A percentile compares a stretch with the other conserved stretches of the same genome.
Conservation (phyloP, 2,329 filamentous ascomycete species). For the Scorias spongiosa region DNA sequence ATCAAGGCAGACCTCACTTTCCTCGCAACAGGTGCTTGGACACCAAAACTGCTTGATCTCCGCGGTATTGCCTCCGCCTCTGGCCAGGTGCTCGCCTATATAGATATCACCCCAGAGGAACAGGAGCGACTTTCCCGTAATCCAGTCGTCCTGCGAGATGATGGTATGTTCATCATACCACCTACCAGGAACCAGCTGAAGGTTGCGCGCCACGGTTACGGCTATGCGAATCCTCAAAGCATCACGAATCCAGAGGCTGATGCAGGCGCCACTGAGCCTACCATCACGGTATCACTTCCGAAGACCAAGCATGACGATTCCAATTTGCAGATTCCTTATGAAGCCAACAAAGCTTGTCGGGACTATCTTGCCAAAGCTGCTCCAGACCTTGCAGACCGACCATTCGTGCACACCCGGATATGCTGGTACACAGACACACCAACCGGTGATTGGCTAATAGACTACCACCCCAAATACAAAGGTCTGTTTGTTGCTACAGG, state of each 20-base stretch:
- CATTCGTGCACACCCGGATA: constrained; percentile 32
- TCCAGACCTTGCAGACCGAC: constrained; percentile 22
- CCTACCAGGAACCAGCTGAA: constrained; percentile 36
- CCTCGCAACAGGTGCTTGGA: constrained; percentile 80
- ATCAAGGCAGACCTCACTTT: constrained; percentile 57
- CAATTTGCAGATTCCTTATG: constrained; percentile 34
- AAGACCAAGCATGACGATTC: constrained; percentile 32
- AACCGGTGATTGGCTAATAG: constrained; percentile 40
- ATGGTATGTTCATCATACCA: constrained; percentile 61
- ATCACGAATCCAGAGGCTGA: constrained; percentile 32
- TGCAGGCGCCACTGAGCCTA: constrained; percentile 6
- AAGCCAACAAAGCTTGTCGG: constrained; percentile 48
- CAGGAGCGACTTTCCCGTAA: constrained; percentile 47
- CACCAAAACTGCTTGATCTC: constrained; percentile 60
- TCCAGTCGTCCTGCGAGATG: constrained; percentile 60
- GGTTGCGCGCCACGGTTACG: constrained; percentile 35
- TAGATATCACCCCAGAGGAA: constrained; percentile 58
- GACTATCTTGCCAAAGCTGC: constrained; percentile 37
- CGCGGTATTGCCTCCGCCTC: constrained; percentile 63
- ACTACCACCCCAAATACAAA: constrained; percentile 34
- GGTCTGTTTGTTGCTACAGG: constrained; percentile 45
- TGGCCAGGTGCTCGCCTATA: constrained; percentile 66
- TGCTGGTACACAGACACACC: constrained; percentile 45
- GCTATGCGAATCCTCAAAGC: constrained; percentile 31
- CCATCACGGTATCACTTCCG: constrained; percentile 33